phyloP scores from a whole-genome alignment of 176 grass and related monocot genomes.

The Zoysia japonica region DNA sequence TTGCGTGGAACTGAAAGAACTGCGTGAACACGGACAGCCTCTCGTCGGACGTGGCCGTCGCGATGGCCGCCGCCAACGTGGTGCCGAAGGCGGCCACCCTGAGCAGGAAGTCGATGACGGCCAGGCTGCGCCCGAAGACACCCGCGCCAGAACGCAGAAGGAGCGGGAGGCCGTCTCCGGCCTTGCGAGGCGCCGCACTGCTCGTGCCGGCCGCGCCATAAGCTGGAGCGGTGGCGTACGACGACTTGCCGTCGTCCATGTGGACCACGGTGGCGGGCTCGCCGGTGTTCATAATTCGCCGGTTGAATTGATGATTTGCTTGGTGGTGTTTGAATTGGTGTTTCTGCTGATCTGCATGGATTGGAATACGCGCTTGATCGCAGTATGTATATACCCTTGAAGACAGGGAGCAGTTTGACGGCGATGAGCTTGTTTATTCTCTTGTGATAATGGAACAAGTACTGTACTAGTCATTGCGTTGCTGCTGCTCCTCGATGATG shows the following conservation, averaged over 20 bases:
- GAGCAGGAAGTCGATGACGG: slow-evolving; percentile 67
- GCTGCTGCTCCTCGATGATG: no score
- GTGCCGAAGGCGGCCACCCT: slow-evolving; percentile 59
- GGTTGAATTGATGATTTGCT: neutral
- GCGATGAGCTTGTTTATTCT: neutral
- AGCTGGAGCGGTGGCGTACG: neutral
- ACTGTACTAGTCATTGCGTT: no score
- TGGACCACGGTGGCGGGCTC: slow-evolving; percentile 58
- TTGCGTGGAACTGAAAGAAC: slow-evolving; percentile 75
- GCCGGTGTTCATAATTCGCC: slow-evolving; percentile 8
- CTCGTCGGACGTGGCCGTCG: slow-evolving; percentile 69
- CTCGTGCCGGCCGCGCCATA: no score
- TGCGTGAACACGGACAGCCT: slow-evolving; percentile 79
- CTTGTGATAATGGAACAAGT: neutral
- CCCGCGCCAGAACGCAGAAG: slow-evolving; percentile 40
- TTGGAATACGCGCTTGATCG: neutral
- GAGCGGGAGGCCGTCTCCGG: neutral
- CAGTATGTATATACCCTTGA: neutral
- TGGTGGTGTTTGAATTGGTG: neutral
- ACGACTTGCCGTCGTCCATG: slow-evolving; percentile 44
- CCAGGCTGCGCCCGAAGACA: slow-evolving; percentile 54
- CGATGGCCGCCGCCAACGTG: slow-evolving; percentile 69
- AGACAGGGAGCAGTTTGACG: slow-evolving; percentile 1
- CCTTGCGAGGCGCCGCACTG: slow-evolving; percentile 8
- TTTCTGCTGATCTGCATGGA: neutral